A percentile compares a stretch with the other conserved stretches of the same genome.
Conservation (phyloP, 176 grass and related monocot species). For the Carex scoparia region DNA sequence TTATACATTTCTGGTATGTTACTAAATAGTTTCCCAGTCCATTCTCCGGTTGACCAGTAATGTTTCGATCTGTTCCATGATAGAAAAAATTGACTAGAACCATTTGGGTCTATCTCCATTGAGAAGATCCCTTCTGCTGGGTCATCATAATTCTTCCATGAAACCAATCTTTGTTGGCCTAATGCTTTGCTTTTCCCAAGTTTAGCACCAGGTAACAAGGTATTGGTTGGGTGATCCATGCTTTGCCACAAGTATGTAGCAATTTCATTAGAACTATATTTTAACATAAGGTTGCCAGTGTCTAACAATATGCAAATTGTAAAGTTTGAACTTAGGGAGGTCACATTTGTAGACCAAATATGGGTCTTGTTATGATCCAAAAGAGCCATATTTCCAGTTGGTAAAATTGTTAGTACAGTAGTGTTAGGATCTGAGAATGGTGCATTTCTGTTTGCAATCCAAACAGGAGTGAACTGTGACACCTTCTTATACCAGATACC, state of each 20-base stretch:
- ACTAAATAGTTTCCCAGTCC: constrained; percentile 29
- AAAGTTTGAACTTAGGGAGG: background rate
- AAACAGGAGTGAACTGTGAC: constrained; percentile 10
- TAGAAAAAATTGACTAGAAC: constrained; percentile 7
- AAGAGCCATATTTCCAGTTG: constrained; percentile 38
- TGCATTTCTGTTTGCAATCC: constrained; percentile 33
- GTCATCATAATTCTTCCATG: constrained; percentile 27
- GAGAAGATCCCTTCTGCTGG: constrained; percentile 31
- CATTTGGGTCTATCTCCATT: constrained; percentile 6
- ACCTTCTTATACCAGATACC: constrained; percentile 47
- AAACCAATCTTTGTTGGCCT: background rate
- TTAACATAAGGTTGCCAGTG: constrained; percentile 31
- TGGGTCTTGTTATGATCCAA: constrained; percentile 5
- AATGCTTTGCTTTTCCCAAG: constrained; percentile 27
- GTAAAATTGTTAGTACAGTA: constrained; percentile 18
- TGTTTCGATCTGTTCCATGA: constrained; percentile 24
- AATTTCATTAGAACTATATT: constrained; percentile 6
- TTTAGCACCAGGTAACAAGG: constrained; percentile 36
- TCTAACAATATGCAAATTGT: constrained; percentile 28
- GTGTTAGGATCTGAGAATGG: constrained; percentile 23
- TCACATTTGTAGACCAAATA: constrained; percentile 31
- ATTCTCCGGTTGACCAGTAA: constrained; percentile 26
- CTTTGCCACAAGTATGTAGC: constrained; percentile 30
- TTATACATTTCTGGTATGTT: constrained; percentile 34
- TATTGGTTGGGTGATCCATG: constrained; percentile 32